phyloP scores from a whole-genome alignment of 202 grass and related monocot genomes.

The Cymbopogon flexuosus region DNA sequence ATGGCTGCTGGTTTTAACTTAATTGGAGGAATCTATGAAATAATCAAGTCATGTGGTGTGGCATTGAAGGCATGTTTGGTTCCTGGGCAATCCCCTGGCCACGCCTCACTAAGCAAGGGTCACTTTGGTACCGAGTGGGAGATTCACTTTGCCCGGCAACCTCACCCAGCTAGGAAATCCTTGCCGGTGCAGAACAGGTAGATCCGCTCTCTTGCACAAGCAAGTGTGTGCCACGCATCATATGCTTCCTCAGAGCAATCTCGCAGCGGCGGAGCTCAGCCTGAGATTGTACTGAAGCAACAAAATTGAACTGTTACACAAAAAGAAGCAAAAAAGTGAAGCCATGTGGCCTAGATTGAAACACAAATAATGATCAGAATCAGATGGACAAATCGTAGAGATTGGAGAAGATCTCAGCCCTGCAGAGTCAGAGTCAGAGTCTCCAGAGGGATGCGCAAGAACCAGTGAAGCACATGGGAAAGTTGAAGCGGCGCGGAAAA shows the following conservation, averaged over 20 bases:
- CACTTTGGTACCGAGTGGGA: neutral
- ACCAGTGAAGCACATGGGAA: neutral
- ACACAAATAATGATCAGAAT: no score
- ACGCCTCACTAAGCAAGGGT: neutral
- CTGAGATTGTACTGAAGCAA: no score
- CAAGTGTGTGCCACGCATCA: neutral
- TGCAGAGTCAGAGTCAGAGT: neutral
- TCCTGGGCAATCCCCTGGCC: neutral
- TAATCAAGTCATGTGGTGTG: neutral
- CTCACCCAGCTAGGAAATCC: neutral
- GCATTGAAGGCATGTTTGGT: neutral
- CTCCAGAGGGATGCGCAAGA: neutral
- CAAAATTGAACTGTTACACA: no score
- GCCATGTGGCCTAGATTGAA: no score
- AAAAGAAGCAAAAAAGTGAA: no score
- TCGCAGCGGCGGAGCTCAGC: no score
- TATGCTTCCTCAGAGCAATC: neutral
- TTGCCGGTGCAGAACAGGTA: neutral
- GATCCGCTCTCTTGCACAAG: neutral
- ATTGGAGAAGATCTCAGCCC: no score
- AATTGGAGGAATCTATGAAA: neutral
- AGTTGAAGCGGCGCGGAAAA: neutral
- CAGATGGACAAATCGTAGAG: no score
- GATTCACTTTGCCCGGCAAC: neutral
- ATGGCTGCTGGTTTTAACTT: neutral